A percentile compares a stretch with the other conserved stretches of the same genome.
These are phyloP conservation scores for Hyphopichia wangnamkhiaoensis DNA, from an alignment of 1,139 yeast species.

Conservation along the genomic window DNA sequence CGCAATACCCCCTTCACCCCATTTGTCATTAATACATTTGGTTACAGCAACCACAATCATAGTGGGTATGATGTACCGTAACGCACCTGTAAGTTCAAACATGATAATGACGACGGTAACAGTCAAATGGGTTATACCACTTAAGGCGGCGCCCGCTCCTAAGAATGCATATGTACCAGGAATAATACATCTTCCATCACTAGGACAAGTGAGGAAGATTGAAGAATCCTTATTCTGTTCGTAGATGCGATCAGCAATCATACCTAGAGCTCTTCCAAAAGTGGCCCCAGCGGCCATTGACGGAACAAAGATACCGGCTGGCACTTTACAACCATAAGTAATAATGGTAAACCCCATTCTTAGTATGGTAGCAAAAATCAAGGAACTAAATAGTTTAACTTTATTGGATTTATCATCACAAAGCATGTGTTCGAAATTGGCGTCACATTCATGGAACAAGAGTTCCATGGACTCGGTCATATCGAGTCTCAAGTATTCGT, in stretches of 20 bases:
- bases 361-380: conserved; percentile 70
- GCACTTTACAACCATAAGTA: conserved; percentile 90
- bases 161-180: conserved; percentile 94
- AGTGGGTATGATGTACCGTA: conserved; percentile 85
- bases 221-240: conserved; percentile 39
- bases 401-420: conserved; percentile 50
- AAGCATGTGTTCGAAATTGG: conserved; percentile 40
- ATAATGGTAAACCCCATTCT: conserved; percentile 73
- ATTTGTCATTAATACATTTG: conserved; percentile 68
- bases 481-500: conserved; percentile 76
- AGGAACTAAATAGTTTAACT: conserved; percentile 42
- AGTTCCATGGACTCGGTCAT: conserved; percentile 96
- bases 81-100: conserved; percentile 95
- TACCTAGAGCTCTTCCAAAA: conserved; percentile 84
- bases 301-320: conserved; percentile 96
- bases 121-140: conserved; percentile 91
- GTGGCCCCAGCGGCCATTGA: conserved; percentile 97
- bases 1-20: conserved; percentile 87
- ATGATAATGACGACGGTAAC: conserved; percentile 92
- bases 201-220: conserved; percentile 51
- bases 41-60: conserved; percentile 97
- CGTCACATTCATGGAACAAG: conserved; percentile 80
- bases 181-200: conserved; percentile 59
- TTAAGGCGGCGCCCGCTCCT: conserved; percentile 96
- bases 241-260: conserved; percentile 61